These are phyloP conservation scores for Xylaria sp. DNA, from an alignment of 2,329 filamentous ascomycete species.

Conservation along the genomic window DNA sequence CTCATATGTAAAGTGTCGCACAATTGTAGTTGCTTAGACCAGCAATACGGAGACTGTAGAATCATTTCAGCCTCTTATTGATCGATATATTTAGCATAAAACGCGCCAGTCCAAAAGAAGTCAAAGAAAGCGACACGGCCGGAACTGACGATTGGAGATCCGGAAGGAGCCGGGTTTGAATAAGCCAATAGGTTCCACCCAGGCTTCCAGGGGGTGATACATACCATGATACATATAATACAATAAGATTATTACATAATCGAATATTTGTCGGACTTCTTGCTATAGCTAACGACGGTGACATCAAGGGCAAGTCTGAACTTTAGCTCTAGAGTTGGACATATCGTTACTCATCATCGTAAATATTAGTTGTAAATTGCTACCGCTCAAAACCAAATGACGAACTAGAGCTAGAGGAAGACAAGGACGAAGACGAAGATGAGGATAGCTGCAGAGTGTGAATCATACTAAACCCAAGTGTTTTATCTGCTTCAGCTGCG, in stretches of 20 bases:
- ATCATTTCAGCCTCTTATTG: neutral
- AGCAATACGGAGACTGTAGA: neutral
- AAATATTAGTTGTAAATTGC: too few relatives aligned
- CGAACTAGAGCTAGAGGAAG: too few relatives aligned
- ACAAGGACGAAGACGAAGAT: too few relatives aligned
- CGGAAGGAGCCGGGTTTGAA: neutral
- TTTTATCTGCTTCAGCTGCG: too few relatives aligned
- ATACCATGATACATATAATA: neutral
- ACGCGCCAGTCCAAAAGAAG: neutral
- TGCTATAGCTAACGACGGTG: neutral
- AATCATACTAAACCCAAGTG: too few relatives aligned
- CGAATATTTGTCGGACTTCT: neutral
- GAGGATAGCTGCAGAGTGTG: too few relatives aligned
- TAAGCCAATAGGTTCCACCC: neutral
- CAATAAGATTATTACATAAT: neutral
- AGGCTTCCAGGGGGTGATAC: neutral
- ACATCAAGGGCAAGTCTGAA: too few relatives aligned
- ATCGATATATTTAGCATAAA: slow-evolving; percentile 8
- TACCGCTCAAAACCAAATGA: too few relatives aligned
- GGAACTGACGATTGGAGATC: neutral
- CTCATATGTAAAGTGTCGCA: neutral
- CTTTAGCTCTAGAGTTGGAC: too few relatives aligned
- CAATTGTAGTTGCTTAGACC: neutral
- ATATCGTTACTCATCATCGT: too few relatives aligned
- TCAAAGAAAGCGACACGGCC: neutral